Conservation (phyloP, 192 early-diverging fungal species). For the Chytriomyces sp. region DNA sequence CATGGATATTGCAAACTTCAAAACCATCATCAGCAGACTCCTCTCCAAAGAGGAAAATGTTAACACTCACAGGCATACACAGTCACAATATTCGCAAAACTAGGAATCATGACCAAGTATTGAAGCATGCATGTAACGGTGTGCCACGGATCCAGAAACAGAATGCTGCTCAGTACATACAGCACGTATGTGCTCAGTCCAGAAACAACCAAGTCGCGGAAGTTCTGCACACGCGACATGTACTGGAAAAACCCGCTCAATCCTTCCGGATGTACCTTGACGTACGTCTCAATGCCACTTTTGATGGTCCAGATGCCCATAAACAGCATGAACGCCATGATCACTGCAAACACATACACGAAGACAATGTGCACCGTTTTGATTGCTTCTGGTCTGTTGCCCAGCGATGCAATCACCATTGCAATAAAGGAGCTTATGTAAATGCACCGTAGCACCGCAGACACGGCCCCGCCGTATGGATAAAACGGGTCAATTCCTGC, state of each 20-base stretch:
- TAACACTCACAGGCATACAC: slow-evolving; percentile 45
- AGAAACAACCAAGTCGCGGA: slow-evolving; percentile 51
- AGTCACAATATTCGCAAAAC: slow-evolving; percentile 55
- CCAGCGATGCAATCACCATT: slow-evolving; percentile 59
- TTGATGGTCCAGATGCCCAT: slow-evolving; percentile 52
- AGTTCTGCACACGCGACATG: slow-evolving; percentile 39
- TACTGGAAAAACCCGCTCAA: slow-evolving; percentile 31
- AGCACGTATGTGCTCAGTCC: slow-evolving; percentile 51
- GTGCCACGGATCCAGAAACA: slow-evolving; percentile 60
- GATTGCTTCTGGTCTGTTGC: slow-evolving; percentile 57
- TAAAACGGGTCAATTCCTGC: slow-evolving; percentile 53
- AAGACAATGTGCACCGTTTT: slow-evolving; percentile 72
- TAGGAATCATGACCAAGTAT: slow-evolving; percentile 53
- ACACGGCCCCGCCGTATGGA: slow-evolving; percentile 48
- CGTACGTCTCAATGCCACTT: slow-evolving; percentile 30
- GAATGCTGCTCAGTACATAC: slow-evolving; percentile 46
- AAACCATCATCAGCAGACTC: not conserved
- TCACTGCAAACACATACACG: slow-evolving; percentile 77
- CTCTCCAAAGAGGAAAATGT: slow-evolving; percentile 13
- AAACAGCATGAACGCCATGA: slow-evolving; percentile 74
- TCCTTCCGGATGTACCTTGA: not conserved
- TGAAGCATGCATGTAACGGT: slow-evolving; percentile 53
- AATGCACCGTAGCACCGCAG: slow-evolving; percentile 34
- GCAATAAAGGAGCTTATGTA: slow-evolving; percentile 50
- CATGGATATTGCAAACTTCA: slow-evolving; percentile 58